Base-by-base conservation (phyloP, 495 filamentous ascomycete genomes). In the Penicillium roqueforti region DNA sequence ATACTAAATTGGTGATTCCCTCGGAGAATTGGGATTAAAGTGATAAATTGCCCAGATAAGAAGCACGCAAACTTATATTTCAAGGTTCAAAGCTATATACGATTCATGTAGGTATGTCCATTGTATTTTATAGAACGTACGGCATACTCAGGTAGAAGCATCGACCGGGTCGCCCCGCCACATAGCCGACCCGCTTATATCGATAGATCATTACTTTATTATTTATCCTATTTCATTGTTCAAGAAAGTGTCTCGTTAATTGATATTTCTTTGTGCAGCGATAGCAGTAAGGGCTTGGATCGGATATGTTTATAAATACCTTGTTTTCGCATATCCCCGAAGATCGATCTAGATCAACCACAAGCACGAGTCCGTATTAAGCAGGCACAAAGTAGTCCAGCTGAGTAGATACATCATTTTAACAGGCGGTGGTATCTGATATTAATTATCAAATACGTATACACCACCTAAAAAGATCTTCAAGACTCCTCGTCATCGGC, bases 401-500 rank as follows among this genome's bases (percentile, higher is more conserved):
- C 46, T 25, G 46, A 38, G 11, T 16, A 11, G 11, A 26, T 48
- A 6, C 34, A 26, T 25, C 46, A 37, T 37, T 9, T 3, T 26
- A 11, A 26, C 11, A 43, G 6, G 41, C 41, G 9, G 5, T 6
- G 10, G 23, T 25, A 26, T 9, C n/a, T 13, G 3, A 1, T 14
- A 26, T n/a, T 22, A 22, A 25, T 26, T 36, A 36, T 36, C 20
- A 16, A 13, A 36, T 38, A 19, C 4, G 39, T 49, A 11, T 23
- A 20, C 23, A 20, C 25, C 2, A 1, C 9, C 2, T n/a, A 19
- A 2, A 25, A n/a, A 37, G 13, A 48, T 48, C 32, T 19, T 36
- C 16, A 13, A 11, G 5, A 7, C 22, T 56, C 39, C 20, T 53
- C 39, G n/a, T 60, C 43, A 55, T 54, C 11, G 4, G 1, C 36